Base-by-base conservation (phyloP, 306 rosid genomes). In the Urtica urens region DNA sequence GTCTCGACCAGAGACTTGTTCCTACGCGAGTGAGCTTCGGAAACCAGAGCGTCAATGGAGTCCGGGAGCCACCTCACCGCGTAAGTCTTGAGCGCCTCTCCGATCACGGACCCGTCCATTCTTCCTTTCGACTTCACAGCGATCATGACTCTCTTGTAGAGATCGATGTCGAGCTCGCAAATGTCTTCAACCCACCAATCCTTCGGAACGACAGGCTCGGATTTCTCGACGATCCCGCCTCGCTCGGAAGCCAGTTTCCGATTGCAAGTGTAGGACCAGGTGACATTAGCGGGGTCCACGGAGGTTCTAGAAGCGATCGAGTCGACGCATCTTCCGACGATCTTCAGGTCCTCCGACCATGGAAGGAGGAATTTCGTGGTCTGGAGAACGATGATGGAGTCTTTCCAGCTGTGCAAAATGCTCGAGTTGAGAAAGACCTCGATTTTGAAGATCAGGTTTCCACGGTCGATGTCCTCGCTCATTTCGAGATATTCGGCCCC, bases 111-210 rank as follows among this genome's bases (percentile, higher is more conserved):
- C 13, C 94, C 78, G 23, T 92, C 94, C 96, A 92, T 92, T 72
- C 99, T 82, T 51, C 99, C 99, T 72, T 92, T 92, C 0, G 94
- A 85, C 64, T 79, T 92, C 52, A 92, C 78, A 5, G 81, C 62
- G 49, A 85, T 58, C 93, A 92, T 82, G 16, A 92, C 79, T 6
- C 94, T 67, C 63, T 66, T 85, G 70, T 82, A 92, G 34, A 81
- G 81, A 73, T 92, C 96, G 31, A 92, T 75, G 53, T 92, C 99
- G 53, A 92, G 74, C 70, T 92, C 96, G 38, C 99, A 85, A 66
- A 92, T 74, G 64, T 92, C 99, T 68, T 92, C 99, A 45, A 92
- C 86, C 99, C 99, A 92, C 99, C 99, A 92, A 73, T 92, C 99
- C 62, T 62, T 75, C 7, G 96, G 93, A 49, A 92, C 82, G n/a